Conservation (phyloP, 2,329 filamentous ascomycete species). For the Fusarium lateritium region DNA sequence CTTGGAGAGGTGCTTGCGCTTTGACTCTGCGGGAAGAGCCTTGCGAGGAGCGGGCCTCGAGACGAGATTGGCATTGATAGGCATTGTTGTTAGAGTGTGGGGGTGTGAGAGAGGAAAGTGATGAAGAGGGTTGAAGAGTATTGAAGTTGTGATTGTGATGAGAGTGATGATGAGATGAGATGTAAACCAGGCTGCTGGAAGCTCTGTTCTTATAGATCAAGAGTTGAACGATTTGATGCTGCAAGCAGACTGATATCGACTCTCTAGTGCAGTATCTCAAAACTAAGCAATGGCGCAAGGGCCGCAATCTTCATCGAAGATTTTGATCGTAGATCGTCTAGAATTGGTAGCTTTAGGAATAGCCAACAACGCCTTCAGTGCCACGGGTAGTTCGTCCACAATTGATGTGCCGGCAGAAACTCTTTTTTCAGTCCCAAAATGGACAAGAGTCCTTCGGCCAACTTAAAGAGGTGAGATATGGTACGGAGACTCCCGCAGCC, state of each 20-base stretch:
- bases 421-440: neutral
- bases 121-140: neutral
- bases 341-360: neutral
- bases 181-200: neutral
- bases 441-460: neutral
- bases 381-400: too few species aligned
- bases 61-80: conserved; percentile 13
- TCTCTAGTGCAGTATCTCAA: neutral
- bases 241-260: neutral
- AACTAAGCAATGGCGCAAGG: conserved; percentile 4
- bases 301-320: neutral
- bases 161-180: conserved; percentile 16
- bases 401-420: neutral
- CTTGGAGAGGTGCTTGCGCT: conserved; percentile 3
- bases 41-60: conserved; percentile 13
- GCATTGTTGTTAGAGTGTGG: conserved; percentile 10
- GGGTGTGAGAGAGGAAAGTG: neutral
- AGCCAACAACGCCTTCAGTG: neutral
- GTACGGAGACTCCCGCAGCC: conserved; percentile 17
- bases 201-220: conserved; percentile 23
- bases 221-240: neutral
- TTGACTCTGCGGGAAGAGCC: neutral
- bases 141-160: neutral
- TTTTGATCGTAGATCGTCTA: neutral
- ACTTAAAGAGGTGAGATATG: neutral